Conservation (phyloP, 129 eudicot species). For the Saussurea involucrata region DNA sequence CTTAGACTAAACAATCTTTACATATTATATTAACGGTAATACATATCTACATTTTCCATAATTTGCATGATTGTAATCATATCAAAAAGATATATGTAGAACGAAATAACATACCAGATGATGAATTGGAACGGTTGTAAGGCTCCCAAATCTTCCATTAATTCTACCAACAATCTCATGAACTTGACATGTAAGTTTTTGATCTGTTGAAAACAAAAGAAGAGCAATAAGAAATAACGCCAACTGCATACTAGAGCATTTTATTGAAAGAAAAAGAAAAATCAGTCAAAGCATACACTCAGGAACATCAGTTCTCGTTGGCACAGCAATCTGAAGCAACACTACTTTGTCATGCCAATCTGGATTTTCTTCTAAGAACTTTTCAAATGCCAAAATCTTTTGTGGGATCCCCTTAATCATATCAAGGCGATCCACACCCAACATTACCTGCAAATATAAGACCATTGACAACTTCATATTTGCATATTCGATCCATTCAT, state of each 20-base stretch:
- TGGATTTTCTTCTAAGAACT: constrained; percentile 81
- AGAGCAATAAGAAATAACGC: neutral
- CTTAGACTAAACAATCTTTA: neutral
- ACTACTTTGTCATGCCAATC: constrained; percentile 81
- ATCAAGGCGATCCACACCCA: constrained; percentile 89
- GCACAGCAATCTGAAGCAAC: constrained; percentile 78
- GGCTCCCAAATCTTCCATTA: constrained; percentile 82
- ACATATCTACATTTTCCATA: too few relatives aligned
- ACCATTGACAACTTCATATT: neutral
- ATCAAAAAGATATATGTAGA: neutral
- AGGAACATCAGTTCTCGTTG: constrained; percentile 82
- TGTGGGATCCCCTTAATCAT: constrained; percentile 94
- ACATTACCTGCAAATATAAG: constrained; percentile 48
- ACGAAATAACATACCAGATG: constrained; percentile 49
- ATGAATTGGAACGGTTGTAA: constrained; percentile 80
- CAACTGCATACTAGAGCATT: neutral
- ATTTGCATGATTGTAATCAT: neutral
- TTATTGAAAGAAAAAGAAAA: neutral
- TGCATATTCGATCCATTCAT: neutral
- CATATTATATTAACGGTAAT: neutral
- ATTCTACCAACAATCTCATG: constrained; percentile 91
- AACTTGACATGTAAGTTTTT: constrained; percentile 85
- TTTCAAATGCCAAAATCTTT: constrained; percentile 84
- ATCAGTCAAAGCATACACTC: constrained; percentile 49
- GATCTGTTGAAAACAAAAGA: constrained; percentile 41